These are phyloP conservation scores for Ochetophila trinervis DNA, from an alignment of 306 rosid genomes.

Conservation along the genomic window DNA sequence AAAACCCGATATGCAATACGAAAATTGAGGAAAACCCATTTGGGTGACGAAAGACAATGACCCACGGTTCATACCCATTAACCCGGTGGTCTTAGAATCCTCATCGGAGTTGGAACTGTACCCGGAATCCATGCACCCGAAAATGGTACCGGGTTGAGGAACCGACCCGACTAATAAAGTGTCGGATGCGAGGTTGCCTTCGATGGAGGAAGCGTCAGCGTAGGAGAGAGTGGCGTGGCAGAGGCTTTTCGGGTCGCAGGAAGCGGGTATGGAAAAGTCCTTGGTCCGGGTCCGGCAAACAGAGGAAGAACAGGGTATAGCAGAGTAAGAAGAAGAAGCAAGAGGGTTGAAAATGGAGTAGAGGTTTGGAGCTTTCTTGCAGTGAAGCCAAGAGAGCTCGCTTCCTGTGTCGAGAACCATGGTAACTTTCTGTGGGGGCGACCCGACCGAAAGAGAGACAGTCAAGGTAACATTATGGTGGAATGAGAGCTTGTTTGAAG, in stretches of 20 bases:
- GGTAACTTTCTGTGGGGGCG: slow-evolving; percentile 87
- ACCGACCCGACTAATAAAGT: slow-evolving; percentile 43
- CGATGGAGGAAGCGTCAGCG: slow-evolving; percentile 64
- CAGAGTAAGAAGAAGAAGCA: slow-evolving; percentile 51
- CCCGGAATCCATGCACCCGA: slow-evolving; percentile 84
- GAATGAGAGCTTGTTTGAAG: slow-evolving; percentile 52
- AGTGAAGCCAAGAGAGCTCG: slow-evolving; percentile 86
- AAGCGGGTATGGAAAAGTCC: slow-evolving; percentile 57
- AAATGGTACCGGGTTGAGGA: slow-evolving; percentile 44
- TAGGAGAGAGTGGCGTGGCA: slow-evolving; percentile 72
- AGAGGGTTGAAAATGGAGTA: slow-evolving; percentile 51
- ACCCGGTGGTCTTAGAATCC: slow-evolving; percentile 73
- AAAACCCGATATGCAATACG: slow-evolving; percentile 68
- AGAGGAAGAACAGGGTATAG: slow-evolving; percentile 58
- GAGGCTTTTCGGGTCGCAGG: slow-evolving; percentile 60
- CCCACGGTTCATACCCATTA: slow-evolving; percentile 88
- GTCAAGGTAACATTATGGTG: slow-evolving; percentile 76
- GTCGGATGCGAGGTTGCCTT: slow-evolving; percentile 79
- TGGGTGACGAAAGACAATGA: slow-evolving; percentile 64
- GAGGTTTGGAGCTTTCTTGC: slow-evolving; percentile 46
- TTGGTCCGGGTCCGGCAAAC: slow-evolving; percentile 63
- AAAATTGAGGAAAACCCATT: slow-evolving; percentile 66
- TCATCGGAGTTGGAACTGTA: slow-evolving; percentile 66
- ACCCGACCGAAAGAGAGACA: slow-evolving; percentile 58
- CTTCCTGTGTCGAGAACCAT: slow-evolving; percentile 97